Base-by-base conservation (phyloP, 2,329 filamentous ascomycete genomes). In the Exophiala bonariae region DNA sequence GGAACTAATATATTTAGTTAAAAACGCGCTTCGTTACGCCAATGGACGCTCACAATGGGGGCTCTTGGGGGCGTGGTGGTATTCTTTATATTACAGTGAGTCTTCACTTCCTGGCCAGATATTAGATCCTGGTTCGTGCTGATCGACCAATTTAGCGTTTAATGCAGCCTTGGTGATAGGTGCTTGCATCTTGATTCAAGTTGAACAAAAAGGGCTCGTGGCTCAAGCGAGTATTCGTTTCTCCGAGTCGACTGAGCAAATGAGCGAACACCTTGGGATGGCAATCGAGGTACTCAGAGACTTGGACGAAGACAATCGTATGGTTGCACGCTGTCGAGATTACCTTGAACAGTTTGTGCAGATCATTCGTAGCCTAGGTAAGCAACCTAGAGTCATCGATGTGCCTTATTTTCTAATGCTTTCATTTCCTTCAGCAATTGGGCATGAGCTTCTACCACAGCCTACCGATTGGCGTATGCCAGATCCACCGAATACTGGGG, bases 1-100 rank as follows among this genome's bases (percentile, higher is more conserved):
- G 55, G 42, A 50, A 14, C 62, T 63, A 9, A 62, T 64, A 7
- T 58, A 56, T 13, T 54, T 60, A 3, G 52, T 64, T 2, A 50
- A 58, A 10, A 55, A 46, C 2, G 35, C 61, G 3, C 45, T 60
- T 2, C 44, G 49, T 2, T 50, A 55, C 2, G 36, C 50, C 4
- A 56, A 53, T 23, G 49, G 59, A 48, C 44, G 56, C 18, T 44
- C 58, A 39, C 52, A 57, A 30, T 26, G 23, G 23, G 23, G 23
- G 23, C 50, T 66, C 19, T 34, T 67, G 17, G 62, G 61, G 4
- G 57, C 65, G 23, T 63, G 66, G 65, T 60, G 61, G 58, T 59
- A 61, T 55, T 61, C 66, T 22, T 46, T 66, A 23, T 63, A 65
- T 44, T 67, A 67, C 50, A 61, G 66, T 67, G 57, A 38, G 60